Evolutionary conservation across 805 yeast species (phyloP).

Genomic region (Schwanniomyces polymorphus): DNA sequence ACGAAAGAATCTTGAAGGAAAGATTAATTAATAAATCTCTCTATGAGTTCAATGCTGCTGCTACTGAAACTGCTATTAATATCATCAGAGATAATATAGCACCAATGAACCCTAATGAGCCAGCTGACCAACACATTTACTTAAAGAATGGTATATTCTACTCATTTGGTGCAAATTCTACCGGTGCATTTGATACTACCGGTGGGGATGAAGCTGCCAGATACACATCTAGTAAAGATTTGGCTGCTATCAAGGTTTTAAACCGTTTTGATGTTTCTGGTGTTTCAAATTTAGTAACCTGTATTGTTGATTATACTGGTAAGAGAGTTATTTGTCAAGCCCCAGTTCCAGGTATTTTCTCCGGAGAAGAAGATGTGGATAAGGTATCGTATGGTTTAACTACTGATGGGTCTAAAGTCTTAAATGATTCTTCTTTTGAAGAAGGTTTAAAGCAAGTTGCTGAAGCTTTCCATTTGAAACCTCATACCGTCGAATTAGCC

Average conservation of each 20-base stretch:
- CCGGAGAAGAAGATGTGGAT: constrained; percentile 40
- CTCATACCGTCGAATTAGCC: constrained; percentile 56
- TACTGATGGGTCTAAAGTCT: constrained; percentile 54
- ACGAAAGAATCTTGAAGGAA: constrained; percentile 75
- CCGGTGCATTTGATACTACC: constrained; percentile 59
- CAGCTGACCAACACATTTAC: constrained; percentile 60
- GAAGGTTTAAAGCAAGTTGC: constrained; percentile 60
- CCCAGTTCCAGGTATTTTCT: constrained; percentile 90
- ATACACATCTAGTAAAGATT: constrained; percentile 75
- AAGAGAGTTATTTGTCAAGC: constrained; percentile 88
- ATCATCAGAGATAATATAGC: constrained; percentile 70
- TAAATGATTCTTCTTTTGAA: constrained; percentile 53
- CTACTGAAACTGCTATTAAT: constrained; percentile 77
- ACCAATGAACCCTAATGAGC: constrained; percentile 81
- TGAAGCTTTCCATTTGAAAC: constrained; percentile 74
- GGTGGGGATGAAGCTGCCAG: constrained; percentile 90
- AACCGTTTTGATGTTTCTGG: constrained; percentile 64
- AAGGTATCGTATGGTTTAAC: constrained; percentile 75
- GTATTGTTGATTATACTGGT: constrained; percentile 90
- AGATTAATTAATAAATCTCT: constrained; percentile 67
- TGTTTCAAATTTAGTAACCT: constrained; percentile 71
- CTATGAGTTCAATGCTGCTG: constrained; percentile 73
- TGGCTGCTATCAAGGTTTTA: constrained; percentile 67
- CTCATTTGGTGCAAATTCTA: constrained; percentile 66
- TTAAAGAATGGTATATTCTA: constrained; percentile 84